Evolutionary conservation across 1,284 basidiomycete genomes (phyloP).

Genomic region (Schizophyllum commune): DNA sequence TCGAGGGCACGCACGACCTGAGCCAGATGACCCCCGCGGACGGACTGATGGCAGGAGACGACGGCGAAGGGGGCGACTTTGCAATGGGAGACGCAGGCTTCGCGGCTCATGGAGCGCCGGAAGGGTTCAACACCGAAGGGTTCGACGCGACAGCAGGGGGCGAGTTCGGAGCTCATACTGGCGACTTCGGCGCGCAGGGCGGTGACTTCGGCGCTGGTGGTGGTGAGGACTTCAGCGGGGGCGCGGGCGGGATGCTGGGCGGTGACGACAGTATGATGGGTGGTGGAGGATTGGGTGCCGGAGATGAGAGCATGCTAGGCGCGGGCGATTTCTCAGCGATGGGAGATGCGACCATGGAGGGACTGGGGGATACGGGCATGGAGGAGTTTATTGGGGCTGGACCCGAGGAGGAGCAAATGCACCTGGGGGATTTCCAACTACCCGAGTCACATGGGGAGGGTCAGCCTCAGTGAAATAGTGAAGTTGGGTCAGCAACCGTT

Average conservation of each 20-base stretch:
- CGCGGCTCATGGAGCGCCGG: no score
- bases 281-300: background rate
- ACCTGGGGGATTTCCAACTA: background rate
- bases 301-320: background rate
- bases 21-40: constrained; percentile 45
- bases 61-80: background rate
- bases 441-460: background rate
- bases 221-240: background rate
- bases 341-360: background rate
- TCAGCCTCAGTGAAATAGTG: background rate
- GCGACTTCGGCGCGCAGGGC: no score
- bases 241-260: background rate
- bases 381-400: background rate
- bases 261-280: background rate
- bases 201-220: no score
- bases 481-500: background rate
- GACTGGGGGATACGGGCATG: background rate
- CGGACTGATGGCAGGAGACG: constrained; percentile 21
- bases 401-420: background rate
- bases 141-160: background rate
- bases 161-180: no score
- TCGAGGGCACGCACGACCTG: constrained; percentile 47
- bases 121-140: background rate
- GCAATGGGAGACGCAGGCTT: background rate
- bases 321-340: background rate